Evolutionary conservation across 768 basidiomycete species (phyloP).

Genomic region (Russula lepida): DNA sequence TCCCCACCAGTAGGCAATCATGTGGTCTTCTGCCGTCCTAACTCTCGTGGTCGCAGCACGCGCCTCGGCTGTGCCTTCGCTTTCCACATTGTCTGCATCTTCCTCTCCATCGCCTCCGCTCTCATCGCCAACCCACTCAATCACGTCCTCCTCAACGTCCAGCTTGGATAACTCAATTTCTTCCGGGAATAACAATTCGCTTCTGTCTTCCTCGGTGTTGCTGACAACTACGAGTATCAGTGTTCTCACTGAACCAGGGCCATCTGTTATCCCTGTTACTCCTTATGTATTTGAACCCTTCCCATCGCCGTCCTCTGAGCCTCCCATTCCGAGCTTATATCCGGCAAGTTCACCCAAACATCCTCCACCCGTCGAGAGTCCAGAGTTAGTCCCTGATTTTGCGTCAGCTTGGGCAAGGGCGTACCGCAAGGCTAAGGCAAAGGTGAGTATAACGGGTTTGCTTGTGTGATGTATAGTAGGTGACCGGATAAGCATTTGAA

Average conservation of each 20-base stretch:
- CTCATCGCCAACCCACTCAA: neutral
- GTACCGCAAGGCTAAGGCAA: slow-evolving; percentile 46
- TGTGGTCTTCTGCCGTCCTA: neutral
- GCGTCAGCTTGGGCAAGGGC: slow-evolving; percentile 48
- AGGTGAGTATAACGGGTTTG: neutral
- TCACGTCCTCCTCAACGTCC: neutral
- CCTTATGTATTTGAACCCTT: slow-evolving; percentile 10
- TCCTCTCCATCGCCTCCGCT: neutral
- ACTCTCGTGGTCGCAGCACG: neutral
- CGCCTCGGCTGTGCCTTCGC: slow-evolving; percentile 3
- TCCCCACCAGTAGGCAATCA: neutral
- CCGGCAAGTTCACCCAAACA: slow-evolving; percentile 44
- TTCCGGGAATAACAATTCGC: neutral
- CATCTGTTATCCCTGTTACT: slow-evolving; percentile 4
- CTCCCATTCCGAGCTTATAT: slow-evolving; percentile 44
- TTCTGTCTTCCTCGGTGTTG: neutral
- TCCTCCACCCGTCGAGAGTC: slow-evolving; percentile 44
- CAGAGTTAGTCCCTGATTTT: slow-evolving; percentile 42
- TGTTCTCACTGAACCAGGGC: neutral
- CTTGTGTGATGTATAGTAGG: neutral
- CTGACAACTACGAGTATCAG: neutral
- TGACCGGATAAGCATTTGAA: neutral
- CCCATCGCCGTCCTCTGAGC: slow-evolving; percentile 34
- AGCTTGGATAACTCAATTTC: neutral
- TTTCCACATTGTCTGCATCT: neutral